phyloP scores from a whole-genome alignment of 2,329 filamentous ascomycete species.

The Xylariaceae sp. region DNA sequence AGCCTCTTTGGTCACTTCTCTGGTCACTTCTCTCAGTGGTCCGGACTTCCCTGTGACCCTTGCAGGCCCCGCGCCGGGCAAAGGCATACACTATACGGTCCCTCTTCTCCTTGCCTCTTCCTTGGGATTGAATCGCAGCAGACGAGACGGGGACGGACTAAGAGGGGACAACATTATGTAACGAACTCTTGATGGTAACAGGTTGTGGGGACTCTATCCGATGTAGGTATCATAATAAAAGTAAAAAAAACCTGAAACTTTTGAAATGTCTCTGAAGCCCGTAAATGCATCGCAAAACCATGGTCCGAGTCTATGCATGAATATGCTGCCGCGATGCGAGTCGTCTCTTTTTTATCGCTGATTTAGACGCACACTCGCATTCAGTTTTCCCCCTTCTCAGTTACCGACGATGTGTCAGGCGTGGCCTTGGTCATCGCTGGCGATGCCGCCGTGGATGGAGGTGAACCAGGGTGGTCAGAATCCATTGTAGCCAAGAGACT shows the following conservation, averaged over 20 bases:
- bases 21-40: no score
- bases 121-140: no score
- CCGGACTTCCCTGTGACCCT: no score
- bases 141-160: constrained; percentile 18
- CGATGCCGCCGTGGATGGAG: constrained; percentile 63
- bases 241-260: constrained; percentile 36
- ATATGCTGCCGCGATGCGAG: constrained; percentile 34
- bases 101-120: no score
- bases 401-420: constrained; percentile 41
- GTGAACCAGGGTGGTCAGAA: constrained; percentile 58
- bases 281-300: constrained; percentile 40
- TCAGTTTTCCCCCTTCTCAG: constrained; percentile 49
- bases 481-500: constrained; percentile 57
- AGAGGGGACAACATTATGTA: constrained; percentile 18
- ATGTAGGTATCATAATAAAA: constrained; percentile 39
- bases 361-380: constrained; percentile 29
- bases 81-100: no score
- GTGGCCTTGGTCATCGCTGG: constrained; percentile 60
- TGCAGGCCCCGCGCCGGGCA: no score
- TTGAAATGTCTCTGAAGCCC: constrained; percentile 37
- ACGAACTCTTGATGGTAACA: constrained; percentile 25
- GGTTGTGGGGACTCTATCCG: constrained; percentile 30
- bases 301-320: constrained; percentile 39
- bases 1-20: no score
- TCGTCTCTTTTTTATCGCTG: constrained; percentile 24